phyloP scores from a whole-genome alignment of 176 grass and related monocot genomes.

The Puccinellia tenuiflora region DNA sequence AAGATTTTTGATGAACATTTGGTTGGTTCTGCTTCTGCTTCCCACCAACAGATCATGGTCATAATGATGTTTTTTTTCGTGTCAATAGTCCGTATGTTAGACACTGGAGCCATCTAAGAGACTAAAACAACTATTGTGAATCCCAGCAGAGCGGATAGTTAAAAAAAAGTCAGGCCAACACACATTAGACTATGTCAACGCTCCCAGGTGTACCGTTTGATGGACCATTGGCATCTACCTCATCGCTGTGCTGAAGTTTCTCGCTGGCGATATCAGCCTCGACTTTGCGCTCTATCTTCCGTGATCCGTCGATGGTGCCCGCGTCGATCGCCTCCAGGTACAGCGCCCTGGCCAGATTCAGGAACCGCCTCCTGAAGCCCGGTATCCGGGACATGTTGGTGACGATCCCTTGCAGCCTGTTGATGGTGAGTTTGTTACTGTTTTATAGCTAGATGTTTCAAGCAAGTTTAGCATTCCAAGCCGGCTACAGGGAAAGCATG shows the following conservation, averaged over 20 bases:
- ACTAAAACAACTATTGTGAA: no score
- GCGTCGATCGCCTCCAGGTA: constrained; percentile 45
- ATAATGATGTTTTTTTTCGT: no score
- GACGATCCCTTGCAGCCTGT: constrained; percentile 73
- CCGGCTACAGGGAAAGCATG: no score
- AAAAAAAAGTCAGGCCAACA: background rate
- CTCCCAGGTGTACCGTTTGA: background rate
- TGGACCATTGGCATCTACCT: background rate
- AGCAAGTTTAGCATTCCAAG: no score
- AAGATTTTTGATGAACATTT: no score
- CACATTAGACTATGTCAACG: constrained; percentile 11
- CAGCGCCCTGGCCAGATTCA: constrained; percentile 50
- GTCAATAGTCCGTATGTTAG: no score
- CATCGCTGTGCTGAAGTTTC: background rate
- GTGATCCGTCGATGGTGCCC: constrained; percentile 19
- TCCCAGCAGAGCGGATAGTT: background rate
- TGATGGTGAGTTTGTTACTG: background rate
- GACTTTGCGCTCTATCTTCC: background rate
- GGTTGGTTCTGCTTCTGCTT: no score
- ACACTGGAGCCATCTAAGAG: no score
- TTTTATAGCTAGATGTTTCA: no score
- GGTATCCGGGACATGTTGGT: constrained; percentile 62
- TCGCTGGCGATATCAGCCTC: constrained; percentile 8
- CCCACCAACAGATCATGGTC: no score
- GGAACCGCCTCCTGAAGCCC: constrained; percentile 71